A percentile compares a stretch with the other conserved stretches of the same genome.
phyloP scores from a whole-genome alignment of 352 stramenopile species.

The Globisporangium cylindrosporum region DNA sequence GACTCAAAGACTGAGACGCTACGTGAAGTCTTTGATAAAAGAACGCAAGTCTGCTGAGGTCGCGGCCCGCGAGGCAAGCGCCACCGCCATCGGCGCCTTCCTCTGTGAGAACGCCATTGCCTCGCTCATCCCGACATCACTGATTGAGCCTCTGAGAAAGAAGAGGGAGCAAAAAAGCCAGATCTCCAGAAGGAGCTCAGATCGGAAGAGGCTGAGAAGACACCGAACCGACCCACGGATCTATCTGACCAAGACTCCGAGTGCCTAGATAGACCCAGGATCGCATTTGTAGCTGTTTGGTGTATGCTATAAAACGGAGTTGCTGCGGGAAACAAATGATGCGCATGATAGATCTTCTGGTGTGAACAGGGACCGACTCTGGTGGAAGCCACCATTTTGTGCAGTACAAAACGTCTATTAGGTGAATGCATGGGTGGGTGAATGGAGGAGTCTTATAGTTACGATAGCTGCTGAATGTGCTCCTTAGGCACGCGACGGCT shows the following conservation, averaged over 20 bases:
- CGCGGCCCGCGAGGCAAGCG: background rate
- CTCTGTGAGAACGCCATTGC: background rate
- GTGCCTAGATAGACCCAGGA: background rate
- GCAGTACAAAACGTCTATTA: constrained; percentile 2
- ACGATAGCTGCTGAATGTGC: background rate
- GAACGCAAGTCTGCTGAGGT: background rate
- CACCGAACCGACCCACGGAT: background rate
- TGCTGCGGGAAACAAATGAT: background rate
- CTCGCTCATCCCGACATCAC: background rate
- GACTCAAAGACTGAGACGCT: background rate
- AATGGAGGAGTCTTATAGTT: background rate
- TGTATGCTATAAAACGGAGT: background rate
- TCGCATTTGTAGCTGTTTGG: background rate
- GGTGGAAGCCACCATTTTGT: background rate
- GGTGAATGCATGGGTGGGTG: background rate
- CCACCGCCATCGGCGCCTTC: background rate
- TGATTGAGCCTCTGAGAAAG: background rate
- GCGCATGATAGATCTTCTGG: background rate
- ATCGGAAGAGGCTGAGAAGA: background rate
- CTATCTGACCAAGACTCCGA: background rate
- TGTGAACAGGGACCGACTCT: background rate
- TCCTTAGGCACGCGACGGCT: constrained; percentile 8
- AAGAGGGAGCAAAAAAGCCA: background rate
- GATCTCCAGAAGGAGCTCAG: background rate
- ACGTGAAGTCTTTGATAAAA: background rate